Percentiles rank a stretch among this genome's conserved stretches.
Evolutionary conservation across 306 rosid genomes (phyloP).

Genomic region (Trichosanthes cucumerina): DNA sequence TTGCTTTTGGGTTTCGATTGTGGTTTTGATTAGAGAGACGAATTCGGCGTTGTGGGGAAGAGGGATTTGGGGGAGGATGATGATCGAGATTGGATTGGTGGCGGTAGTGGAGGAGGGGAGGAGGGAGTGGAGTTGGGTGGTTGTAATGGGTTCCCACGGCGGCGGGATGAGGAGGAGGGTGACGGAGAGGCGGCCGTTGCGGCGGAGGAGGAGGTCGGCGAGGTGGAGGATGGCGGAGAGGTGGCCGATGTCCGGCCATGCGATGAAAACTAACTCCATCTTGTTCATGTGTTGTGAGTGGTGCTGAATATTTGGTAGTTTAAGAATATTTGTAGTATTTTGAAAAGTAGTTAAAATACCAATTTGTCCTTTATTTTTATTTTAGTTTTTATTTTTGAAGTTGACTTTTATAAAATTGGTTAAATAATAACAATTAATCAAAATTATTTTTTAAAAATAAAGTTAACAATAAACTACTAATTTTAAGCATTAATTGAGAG

Average conservation of each 20-base stretch:
- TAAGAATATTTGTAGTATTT: too few relatives aligned
- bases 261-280: slow-evolving; percentile 9
- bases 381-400: too few relatives aligned
- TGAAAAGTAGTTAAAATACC: too few relatives aligned
- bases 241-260: slow-evolving; percentile 9
- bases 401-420: too few relatives aligned
- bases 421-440: too few relatives aligned
- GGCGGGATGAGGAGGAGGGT: slow-evolving; percentile 3
- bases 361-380: too few relatives aligned
- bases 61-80: slow-evolving; percentile 6
- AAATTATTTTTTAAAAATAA: too few relatives aligned
- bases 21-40: background rate
- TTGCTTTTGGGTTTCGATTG: background rate
- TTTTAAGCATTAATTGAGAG: too few relatives aligned
- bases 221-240: slow-evolving; percentile 9
- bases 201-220: background rate
- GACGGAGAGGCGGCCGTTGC: background rate
- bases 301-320: background rate
- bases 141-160: background rate
- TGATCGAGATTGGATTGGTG: background rate
- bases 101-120: background rate
- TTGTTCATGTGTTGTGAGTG: background rate
- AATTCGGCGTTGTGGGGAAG: background rate
- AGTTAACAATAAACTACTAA: too few relatives aligned
- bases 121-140: background rate